Evolutionary conservation across 2,329 filamentous ascomycete species (phyloP).

Genomic region (Hortaea werneckii): DNA sequence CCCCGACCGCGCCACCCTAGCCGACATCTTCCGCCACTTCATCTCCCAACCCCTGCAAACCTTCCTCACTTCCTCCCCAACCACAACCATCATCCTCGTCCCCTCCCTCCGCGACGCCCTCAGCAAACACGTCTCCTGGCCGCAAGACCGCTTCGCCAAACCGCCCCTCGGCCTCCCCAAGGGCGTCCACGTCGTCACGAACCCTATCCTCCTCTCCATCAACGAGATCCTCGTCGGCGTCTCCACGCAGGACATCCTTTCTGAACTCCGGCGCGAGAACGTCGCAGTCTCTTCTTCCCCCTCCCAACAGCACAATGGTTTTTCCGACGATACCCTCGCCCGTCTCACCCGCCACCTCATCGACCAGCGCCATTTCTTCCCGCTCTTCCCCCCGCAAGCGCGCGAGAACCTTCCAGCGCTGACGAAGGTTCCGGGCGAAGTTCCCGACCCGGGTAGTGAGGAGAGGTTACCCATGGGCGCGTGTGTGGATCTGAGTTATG

Average conservation of each 20-base stretch:
- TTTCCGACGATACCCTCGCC: constrained; percentile 52
- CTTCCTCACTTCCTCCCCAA: constrained; percentile 60
- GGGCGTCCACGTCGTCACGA: constrained; percentile 67
- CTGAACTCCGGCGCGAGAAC: constrained; percentile 47
- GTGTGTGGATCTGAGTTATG: constrained; percentile 70
- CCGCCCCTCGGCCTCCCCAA: constrained; percentile 73
- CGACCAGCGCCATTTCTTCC: constrained; percentile 85
- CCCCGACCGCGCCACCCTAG: constrained; percentile 68
- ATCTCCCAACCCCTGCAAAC: constrained; percentile 64
- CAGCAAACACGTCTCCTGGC: constrained; percentile 78
- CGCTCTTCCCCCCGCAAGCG: constrained; percentile 72
- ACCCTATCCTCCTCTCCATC: constrained; percentile 78
- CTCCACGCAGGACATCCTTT: constrained; percentile 73
- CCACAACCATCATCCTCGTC: constrained; percentile 69
- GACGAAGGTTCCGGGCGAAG: constrained; percentile 31
- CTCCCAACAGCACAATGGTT: too few species aligned
- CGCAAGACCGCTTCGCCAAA: constrained; percentile 58
- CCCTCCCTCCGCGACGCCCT: constrained; percentile 77
- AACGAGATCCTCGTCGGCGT: constrained; percentile 81
- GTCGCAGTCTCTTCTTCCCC: constrained; percentile 37
- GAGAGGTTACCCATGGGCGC: constrained; percentile 58
- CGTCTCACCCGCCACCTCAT: constrained; percentile 69
- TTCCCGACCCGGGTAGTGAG: constrained; percentile 24
- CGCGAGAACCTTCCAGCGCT: constrained; percentile 55
- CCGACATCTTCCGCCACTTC: constrained; percentile 71